Conservation (phyloP, 2,329 filamentous ascomycete species). For the Tolypocladium pustulatum region DNA sequence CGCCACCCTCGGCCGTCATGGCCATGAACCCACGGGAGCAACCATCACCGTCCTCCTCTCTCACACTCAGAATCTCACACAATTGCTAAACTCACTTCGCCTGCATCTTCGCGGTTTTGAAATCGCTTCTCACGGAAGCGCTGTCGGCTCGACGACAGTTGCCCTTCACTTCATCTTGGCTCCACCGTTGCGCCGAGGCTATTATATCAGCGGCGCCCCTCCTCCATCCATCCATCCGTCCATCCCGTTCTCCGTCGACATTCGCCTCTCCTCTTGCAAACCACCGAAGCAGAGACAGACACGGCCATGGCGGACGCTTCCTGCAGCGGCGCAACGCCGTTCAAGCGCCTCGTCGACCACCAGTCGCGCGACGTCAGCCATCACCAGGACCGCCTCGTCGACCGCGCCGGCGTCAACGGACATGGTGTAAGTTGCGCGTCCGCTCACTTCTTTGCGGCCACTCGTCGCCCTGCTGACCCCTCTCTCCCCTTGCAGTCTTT, state of each 20-base stretch:
- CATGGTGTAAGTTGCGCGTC: conserved; percentile 17
- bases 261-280: not conserved
- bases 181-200: not conserved
- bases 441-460: too few relatives aligned
- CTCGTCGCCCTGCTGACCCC: not conserved
- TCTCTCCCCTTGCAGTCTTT: conserved; percentile 18
- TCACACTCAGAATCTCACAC: not conserved
- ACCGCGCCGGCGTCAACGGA: conserved; percentile 15
- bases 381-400: conserved; percentile 28
- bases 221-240: not conserved
- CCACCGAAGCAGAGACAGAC: not conserved
- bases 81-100: not conserved
- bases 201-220: not conserved
- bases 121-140: not conserved
- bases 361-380: conserved; percentile 29
- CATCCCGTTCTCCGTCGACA: not conserved
- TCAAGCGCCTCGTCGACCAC: conserved; percentile 31
- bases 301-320: conserved; percentile 28
- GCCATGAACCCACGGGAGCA: not conserved
- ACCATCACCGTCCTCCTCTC: not conserved
- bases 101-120: not conserved
- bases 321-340: conserved; percentile 30
- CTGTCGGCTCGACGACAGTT: not conserved
- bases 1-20: not conserved
- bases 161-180: not conserved